phyloP scores from a whole-genome alignment of 139 green algal genomes.

The Haematococcus lacustris region DNA sequence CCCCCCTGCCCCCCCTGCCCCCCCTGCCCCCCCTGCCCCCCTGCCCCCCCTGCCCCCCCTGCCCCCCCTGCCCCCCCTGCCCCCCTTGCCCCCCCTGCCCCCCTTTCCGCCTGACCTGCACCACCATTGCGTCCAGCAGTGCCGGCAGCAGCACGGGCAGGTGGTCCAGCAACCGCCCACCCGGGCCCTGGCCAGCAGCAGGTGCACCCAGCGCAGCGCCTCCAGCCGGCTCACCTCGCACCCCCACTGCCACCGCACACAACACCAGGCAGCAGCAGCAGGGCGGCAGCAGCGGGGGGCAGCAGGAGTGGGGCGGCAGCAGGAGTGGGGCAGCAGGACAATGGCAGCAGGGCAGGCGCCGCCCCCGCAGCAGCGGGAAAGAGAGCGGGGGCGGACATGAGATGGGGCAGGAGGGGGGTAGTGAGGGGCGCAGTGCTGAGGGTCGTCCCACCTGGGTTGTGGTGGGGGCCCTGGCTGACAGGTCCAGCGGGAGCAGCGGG shows the following conservation, averaged over 20 bases:
- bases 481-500: no score
- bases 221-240: constrained; percentile 68
- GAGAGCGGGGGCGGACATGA: no score
- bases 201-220: constrained; percentile 69
- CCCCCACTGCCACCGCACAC: neutral
- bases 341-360: neutral
- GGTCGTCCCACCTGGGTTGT: no score
- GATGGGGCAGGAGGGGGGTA: no score
- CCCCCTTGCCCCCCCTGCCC: no score
- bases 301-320: neutral
- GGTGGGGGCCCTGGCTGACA: no score
- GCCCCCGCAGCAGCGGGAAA: neutral
- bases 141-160: constrained; percentile 55
- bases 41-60: no score
- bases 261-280: neutral
- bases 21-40: no score
- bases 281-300: neutral
- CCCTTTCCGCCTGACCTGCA: constrained; percentile 36
- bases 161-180: constrained; percentile 55
- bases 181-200: constrained; percentile 25
- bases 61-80: no score
- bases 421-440: no score
- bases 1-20: no score
- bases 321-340: neutral
- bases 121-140: constrained; percentile 53